phyloP scores from a whole-genome alignment of 139 green algal species.

The Diplosphaera chodatii region DNA sequence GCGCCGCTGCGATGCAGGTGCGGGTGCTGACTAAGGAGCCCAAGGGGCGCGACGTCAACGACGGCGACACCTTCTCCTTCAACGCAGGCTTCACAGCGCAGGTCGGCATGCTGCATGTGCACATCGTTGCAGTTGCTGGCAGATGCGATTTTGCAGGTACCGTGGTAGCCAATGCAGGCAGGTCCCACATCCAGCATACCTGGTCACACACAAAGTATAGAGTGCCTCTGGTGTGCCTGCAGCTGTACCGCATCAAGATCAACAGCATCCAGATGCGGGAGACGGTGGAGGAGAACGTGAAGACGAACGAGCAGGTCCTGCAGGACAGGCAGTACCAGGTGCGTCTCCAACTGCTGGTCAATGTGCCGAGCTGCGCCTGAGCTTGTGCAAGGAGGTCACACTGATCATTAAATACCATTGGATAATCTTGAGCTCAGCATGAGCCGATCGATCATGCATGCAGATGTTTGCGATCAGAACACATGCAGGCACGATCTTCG shows the following conservation, averaged over 20 bases:
- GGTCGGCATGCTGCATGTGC: no score
- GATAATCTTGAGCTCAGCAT: no score
- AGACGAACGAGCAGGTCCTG: conserved; percentile 75
- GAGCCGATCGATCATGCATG: no score
- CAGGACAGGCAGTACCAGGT: conserved; percentile 79
- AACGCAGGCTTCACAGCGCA: conserved; percentile 75
- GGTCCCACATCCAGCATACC: no score
- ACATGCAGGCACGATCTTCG: neutral
- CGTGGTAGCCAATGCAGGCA: no score
- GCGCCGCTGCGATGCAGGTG: conserved; percentile 1
- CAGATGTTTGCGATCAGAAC: no score
- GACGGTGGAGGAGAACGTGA: conserved; percentile 87
- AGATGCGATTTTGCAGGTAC: no score
- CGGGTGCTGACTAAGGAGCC: conserved; percentile 87
- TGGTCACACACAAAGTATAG: no score
- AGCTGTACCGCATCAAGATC: conserved; percentile 88
- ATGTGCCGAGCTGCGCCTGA: neutral
- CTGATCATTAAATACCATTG: no score
- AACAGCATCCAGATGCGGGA: conserved; percentile 97
- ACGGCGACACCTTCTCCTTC: conserved; percentile 82
- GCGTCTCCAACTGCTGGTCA: neutral
- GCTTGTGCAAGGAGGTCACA: no score
- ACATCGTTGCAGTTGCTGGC: no score
- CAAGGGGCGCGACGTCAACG: conserved; percentile 76
- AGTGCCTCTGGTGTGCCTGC: no score